Evolutionary conservation across 805 yeast genomes (phyloP), one percentile per base, ranked within the genome.

Genomic region (Myxozyma geophila): DNA sequence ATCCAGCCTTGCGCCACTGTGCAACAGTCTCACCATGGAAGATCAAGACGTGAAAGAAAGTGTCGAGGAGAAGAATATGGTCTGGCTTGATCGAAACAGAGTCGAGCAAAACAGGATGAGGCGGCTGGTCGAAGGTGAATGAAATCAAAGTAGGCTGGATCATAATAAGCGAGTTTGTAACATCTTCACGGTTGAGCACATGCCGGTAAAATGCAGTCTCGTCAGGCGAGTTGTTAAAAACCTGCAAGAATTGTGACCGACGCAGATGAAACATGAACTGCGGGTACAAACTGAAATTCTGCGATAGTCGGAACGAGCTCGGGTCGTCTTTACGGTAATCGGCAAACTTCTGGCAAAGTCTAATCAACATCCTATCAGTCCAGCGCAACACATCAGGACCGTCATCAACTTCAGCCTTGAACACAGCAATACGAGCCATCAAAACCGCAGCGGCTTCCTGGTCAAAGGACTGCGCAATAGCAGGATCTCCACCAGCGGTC

Each of bases 131-230:
- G 76, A 92, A 85, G 61, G 87, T 83, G 76, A 88, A 93, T 46
- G 96, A 85, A 2, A 93, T 88, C 76, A 95, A 84, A 0, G 98
- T 91, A 62, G 99, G 99, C 79, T 95, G 99, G 69, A 95, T 93
- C 98, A 95, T 95, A 67, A 92, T 90, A 74, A 95, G 81, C 17
- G 98, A 89, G 79, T 93, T 95, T 68, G 89, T 88, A 49, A 93
- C 89, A 75, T 95, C 98, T 74, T 95, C 98, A 69, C 93, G 87
- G 74, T 89, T 83, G 74, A 95, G 84, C 17, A 91, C 87, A 76
- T 95, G 99, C 76, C 98, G 87, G 78, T 93, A 91, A 78, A 92
- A 95, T 44, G 97, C 97, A 50, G 98, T 92, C 80, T 95, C 99
- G 80, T 95, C 99, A 1, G 99, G 99, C 6, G 99, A 95, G 78